Conservation (phyloP, 257 asterid genomes). For the Striga asiatica region DNA sequence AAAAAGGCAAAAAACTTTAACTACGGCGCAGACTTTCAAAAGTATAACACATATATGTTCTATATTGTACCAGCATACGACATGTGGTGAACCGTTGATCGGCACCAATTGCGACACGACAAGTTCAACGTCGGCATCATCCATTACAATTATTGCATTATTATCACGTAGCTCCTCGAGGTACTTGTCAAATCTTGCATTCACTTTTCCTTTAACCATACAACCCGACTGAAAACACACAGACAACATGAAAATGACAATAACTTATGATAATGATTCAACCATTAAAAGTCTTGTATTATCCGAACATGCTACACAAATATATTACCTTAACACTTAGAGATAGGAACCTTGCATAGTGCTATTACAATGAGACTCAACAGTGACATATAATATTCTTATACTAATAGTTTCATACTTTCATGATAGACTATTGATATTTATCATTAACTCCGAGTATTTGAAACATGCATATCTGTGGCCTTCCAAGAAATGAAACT, state of each 20-base stretch:
- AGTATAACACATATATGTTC: not conserved
- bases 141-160: conserved; percentile 91
- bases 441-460: not conserved
- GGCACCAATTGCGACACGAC: conserved; percentile 98
- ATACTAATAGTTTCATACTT: too few species aligned
- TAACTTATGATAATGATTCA: not conserved
- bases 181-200: conserved; percentile 74
- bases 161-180: conserved; percentile 87
- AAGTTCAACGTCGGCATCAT: conserved; percentile 80
- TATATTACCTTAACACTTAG: too few species aligned
- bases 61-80: conserved; percentile 69
- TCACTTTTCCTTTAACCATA: conserved; percentile 81
- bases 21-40: not conserved
- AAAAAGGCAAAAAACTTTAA: conserved; percentile 4
- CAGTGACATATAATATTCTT: too few species aligned
- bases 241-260: not conserved
- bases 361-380: too few species aligned
- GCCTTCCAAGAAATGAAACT: conserved; percentile 73
- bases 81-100: conserved; percentile 97
- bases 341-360: too few species aligned
- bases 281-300: not conserved
- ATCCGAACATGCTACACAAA: too few species aligned
- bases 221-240: conserved; percentile 35
- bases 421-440: too few species aligned
- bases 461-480: conserved; percentile 32